A percentile compares a stretch with the other conserved stretches of the same genome.
Evolutionary conservation across 2,329 filamentous ascomycete genomes (phyloP).

Genomic region (Neophaeococcomyces mojaviensis): DNA sequence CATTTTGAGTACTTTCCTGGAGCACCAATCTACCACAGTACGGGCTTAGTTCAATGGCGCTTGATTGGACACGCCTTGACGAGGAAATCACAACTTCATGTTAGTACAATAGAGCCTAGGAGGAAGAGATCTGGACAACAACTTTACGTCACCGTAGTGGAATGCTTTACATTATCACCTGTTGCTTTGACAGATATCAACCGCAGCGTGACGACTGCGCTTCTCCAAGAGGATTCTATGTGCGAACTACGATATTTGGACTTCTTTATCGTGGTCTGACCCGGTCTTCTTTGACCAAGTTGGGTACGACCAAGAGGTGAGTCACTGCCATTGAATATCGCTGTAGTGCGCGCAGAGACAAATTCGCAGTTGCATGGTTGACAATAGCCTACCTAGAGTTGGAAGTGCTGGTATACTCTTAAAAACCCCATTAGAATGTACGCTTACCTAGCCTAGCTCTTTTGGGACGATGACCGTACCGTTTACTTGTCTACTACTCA

Average conservation of each 20-base stretch:
- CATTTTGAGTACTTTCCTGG: conserved; percentile 57
- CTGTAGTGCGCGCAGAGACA: too few species aligned
- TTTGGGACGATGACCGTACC: conserved; percentile 36
- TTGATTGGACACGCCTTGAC: conserved; percentile 31
- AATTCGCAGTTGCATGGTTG: too few species aligned
- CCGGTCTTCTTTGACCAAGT: conserved; percentile 33
- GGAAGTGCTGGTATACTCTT: too few species aligned
- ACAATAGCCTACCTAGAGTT: too few species aligned
- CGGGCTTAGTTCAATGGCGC: conserved; percentile 35
- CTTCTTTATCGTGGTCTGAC: conserved; percentile 37
- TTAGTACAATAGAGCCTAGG: conserved; percentile 27
- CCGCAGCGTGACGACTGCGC: conserved; percentile 23
- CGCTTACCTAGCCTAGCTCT: too few species aligned
- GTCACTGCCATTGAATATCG: too few species aligned
- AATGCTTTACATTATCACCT: conserved; percentile 40
- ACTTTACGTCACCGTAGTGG: conserved; percentile 39
- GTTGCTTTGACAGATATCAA: conserved; percentile 22
- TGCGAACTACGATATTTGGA: conserved; percentile 36
- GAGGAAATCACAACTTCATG: conserved; percentile 28
- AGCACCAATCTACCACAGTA: conserved; percentile 52
- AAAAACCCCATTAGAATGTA: too few species aligned
- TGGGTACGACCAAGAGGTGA: conserved; percentile 41
- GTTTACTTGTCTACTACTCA: conserved; percentile 32
- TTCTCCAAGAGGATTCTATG: conserved; percentile 23
- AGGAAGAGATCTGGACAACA: conserved; percentile 41